A percentile compares a stretch with the other conserved stretches of the same genome.
Conservation (phyloP, 805 yeast genomes). For the Zygosaccharomyces siamensis region DNA sequence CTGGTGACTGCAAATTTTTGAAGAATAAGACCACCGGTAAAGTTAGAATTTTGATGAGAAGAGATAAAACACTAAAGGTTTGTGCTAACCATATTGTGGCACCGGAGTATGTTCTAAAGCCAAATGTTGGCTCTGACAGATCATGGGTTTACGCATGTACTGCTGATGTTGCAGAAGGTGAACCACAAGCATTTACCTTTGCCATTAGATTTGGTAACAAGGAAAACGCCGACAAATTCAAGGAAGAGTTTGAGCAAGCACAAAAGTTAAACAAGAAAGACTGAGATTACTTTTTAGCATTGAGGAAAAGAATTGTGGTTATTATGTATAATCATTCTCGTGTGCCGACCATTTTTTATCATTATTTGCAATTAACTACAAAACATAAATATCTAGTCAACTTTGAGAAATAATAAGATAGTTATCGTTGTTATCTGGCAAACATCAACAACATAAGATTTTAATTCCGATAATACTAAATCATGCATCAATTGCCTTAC, state of each 20-base stretch:
- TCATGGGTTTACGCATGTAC: conserved; percentile 97
- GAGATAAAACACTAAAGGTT: conserved; percentile 96
- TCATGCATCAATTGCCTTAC: not conserved
- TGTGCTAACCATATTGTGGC: conserved; percentile 94
- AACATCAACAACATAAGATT: no score
- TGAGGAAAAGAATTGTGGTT: not conserved
- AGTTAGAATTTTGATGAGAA: conserved; percentile 93
- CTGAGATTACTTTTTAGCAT: conserved; percentile 1
- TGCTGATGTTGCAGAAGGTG: conserved; percentile 93
- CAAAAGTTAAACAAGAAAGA: conserved; percentile 57
- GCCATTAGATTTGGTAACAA: conserved; percentile 92
- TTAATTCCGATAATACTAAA: no score
- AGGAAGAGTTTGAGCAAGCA: conserved; percentile 85
- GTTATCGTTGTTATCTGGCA: not conserved
- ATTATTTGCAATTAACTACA: not conserved
- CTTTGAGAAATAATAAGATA: not conserved
- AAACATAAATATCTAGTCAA: conserved; percentile 1
- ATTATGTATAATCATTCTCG: not conserved
- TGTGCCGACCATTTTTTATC: not conserved
- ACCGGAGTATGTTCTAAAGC: conserved; percentile 75
- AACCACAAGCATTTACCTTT: conserved; percentile 90
- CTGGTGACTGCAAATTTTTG: conserved; percentile 95
- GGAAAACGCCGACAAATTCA: conserved; percentile 93
- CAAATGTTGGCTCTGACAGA: conserved; percentile 95
- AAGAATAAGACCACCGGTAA: conserved; percentile 78